Base-by-base conservation (phyloP, 73 alveolate genomes). In the Breviolum minutum region DNA sequence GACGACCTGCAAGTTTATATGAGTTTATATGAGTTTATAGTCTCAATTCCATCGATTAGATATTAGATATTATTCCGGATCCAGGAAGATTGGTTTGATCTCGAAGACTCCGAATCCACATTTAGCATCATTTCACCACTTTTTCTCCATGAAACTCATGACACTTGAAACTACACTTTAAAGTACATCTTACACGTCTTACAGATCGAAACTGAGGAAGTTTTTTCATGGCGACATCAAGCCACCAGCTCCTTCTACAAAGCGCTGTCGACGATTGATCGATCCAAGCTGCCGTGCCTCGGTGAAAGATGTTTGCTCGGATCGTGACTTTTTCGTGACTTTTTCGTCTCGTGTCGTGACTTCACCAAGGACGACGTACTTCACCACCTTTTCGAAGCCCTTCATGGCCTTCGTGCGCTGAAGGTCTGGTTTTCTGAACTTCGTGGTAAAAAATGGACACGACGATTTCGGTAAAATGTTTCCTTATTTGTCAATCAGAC, bases 221-320 rank as follows among this genome's bases (percentile, higher is more conserved):
- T 80, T 48, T 80, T 80, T 48, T 80, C 88, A 10, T 80, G 88
- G 88, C 32, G 22, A 48, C 27, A 80, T 14, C 88, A 80, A 12
- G 88, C 88, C 69, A 80, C 88, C 32, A 80, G 54, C 76, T 83
- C 92, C 92, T 83, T 83, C 76, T 83, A 83, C 92, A 83, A 83
- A 61, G 92, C 92, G 8, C 3, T 40, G 54, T 71, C 92, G 48
- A 5, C 90, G 22, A 22, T 40, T 54, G 54, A n/a, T n/a, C n/a
- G 26, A 13, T 29, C 90, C 61, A 83, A 83, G 92, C 54, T 83
- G 26, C 92, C 92, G 92, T 22, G 11, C 76, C 92, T 83, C 62
- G 92, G 62, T 12, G 27, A 8, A 5, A 8, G 27, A n/a, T 8
- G 64, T 19, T 66, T 17, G 74, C 11, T 66, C 27, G 16, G 27